Conservation (phyloP, 2,329 filamentous ascomycete genomes). For the Talaromyces sp. region DNA sequence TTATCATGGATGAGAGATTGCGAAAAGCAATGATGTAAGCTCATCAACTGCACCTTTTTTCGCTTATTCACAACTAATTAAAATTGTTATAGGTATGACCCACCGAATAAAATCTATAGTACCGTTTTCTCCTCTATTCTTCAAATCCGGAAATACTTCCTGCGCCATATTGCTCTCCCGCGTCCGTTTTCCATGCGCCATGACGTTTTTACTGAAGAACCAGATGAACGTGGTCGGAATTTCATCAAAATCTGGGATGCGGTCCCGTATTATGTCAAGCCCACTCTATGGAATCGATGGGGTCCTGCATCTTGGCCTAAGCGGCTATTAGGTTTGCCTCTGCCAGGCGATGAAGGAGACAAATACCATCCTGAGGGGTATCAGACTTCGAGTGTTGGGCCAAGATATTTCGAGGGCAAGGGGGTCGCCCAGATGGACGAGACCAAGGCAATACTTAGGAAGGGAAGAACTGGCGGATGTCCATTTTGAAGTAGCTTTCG, state of each 20-base stretch:
- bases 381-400: slow-evolving; percentile 55
- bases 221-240: slow-evolving; percentile 53
- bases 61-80: background rate
- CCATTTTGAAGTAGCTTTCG: slow-evolving; percentile 35
- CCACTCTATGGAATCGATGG: slow-evolving; percentile 59
- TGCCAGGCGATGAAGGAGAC: slow-evolving; percentile 45
- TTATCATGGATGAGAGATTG: slow-evolving; percentile 60
- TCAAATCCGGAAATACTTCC: slow-evolving; percentile 48
- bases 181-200: slow-evolving; percentile 41
- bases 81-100: slow-evolving; percentile 30
- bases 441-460: slow-evolving; percentile 32
- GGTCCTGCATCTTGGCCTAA: slow-evolving; percentile 51
- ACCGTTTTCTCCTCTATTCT: slow-evolving; percentile 46
- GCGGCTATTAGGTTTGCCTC: slow-evolving; percentile 39
- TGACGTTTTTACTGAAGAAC: slow-evolving; percentile 38
- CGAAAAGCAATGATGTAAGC: slow-evolving; percentile 62
- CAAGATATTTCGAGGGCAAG: slow-evolving; percentile 48
- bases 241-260: slow-evolving; percentile 51
- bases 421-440: slow-evolving; percentile 46
- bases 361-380: slow-evolving; percentile 48
- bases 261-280: slow-evolving; percentile 60
- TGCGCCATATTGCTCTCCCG: slow-evolving; percentile 58
- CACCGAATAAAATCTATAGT: slow-evolving; percentile 29
- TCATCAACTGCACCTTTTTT: slow-evolving; percentile 12
- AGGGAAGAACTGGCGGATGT: slow-evolving; percentile 40